Conservation (phyloP, 306 rosid genomes). For the Mimosa pudica region DNA sequence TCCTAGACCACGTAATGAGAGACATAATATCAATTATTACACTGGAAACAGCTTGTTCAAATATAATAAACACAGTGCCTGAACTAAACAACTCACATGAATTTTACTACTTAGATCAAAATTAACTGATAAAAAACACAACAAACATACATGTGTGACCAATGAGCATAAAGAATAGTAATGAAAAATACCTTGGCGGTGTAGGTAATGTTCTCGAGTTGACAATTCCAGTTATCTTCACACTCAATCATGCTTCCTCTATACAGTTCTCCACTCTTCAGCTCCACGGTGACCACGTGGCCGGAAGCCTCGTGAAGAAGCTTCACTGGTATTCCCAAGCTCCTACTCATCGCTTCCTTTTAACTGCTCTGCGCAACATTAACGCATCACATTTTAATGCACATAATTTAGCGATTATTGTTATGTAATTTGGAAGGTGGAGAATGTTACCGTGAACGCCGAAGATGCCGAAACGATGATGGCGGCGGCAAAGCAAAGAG, state of each 20-base stretch:
- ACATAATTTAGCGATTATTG: background rate
- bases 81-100: too few species aligned
- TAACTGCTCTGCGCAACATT: background rate
- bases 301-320: conserved; percentile 98
- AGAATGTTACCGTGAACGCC: background rate
- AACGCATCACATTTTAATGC: background rate
- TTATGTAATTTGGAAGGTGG: background rate
- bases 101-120: background rate
- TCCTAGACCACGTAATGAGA: background rate
- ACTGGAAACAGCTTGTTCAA: background rate
- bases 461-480: background rate
- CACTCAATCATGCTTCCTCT: conserved; percentile 98
- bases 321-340: conserved; percentile 98
- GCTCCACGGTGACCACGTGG: conserved; percentile 93
- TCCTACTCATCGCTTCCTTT: conserved; percentile 72
- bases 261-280: conserved; percentile 96
- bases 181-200: conserved; percentile 74
- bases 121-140: background rate
- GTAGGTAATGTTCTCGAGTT: conserved; percentile 96
- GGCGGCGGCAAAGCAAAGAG: background rate
- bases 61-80: too few species aligned
- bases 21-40: background rate
- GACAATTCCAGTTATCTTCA: conserved; percentile 99
- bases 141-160: background rate
- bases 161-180: background rate